A percentile compares a stretch with the other conserved stretches of the same genome.
Conservation (phyloP, 768 basidiomycete genomes). For the Multifurca ochricompacta region DNA sequence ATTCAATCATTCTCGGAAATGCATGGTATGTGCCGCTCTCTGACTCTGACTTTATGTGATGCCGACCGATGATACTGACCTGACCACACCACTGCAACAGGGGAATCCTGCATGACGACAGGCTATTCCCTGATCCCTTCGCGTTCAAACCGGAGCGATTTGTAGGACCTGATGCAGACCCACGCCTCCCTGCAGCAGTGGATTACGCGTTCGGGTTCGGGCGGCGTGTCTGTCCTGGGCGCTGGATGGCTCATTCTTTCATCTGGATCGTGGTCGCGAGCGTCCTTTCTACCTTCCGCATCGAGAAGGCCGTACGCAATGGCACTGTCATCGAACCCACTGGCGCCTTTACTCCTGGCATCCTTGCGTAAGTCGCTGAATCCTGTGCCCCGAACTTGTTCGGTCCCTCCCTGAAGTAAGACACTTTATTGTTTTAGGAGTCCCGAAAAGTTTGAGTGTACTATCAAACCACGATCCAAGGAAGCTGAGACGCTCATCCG, state of each 20-base stretch:
- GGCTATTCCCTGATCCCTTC: constrained; percentile 25
- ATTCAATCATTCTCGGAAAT: constrained; percentile 19
- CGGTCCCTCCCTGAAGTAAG: no score
- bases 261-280: constrained; percentile 19
- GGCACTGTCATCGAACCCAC: constrained; percentile 19
- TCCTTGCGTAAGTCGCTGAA: constrained; percentile 18
- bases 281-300: constrained; percentile 18
- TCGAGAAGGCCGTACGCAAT: constrained; percentile 17
- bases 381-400: not conserved
- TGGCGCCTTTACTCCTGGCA: constrained; percentile 16
- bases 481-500: constrained; percentile 17
- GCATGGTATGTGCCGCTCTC: constrained; percentile 8
- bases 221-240: constrained; percentile 22
- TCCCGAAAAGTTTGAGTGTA: constrained; percentile 19
- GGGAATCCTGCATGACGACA: constrained; percentile 26
- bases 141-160: constrained; percentile 28
- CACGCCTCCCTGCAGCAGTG: constrained; percentile 10
- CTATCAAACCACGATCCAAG: constrained; percentile 15
- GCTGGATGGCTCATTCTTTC: constrained; percentile 21
- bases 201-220: constrained; percentile 23
- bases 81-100: not conserved
- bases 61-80: not conserved
- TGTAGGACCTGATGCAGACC: constrained; percentile 12
- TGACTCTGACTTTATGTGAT: no score
- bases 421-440: constrained; percentile 5